Conservation (phyloP, 345 rosid species). For the Cochlearia excelsa region DNA sequence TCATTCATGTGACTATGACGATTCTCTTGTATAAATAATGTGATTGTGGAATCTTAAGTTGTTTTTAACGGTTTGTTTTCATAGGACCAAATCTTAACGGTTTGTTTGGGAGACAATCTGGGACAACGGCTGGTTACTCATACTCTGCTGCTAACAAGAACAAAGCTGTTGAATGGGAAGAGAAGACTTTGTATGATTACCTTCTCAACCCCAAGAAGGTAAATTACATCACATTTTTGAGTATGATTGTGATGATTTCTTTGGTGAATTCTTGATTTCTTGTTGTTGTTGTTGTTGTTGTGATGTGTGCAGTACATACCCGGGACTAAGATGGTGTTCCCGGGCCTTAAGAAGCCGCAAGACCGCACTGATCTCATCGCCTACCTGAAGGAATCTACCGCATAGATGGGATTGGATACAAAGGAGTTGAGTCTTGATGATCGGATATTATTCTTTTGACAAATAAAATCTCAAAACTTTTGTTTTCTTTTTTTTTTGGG, state of each 20-base stretch:
- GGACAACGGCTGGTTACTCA: conserved; percentile 51
- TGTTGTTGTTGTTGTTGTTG: neutral
- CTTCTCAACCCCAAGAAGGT: conserved; percentile 94
- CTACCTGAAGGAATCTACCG: conserved; percentile 77
- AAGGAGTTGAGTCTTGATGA: conserved; percentile 8
- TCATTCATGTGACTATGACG: too few species aligned
- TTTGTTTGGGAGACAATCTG: conserved; percentile 85
- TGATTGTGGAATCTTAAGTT: too few species aligned
- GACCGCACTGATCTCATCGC: conserved; percentile 92
- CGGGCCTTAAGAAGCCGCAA: conserved; percentile 93
- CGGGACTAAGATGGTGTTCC: conserved; percentile 98
- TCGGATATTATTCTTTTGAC: conserved; percentile 32
- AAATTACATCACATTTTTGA: neutral
- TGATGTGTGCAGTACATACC: conserved; percentile 75
- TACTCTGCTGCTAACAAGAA: conserved; percentile 94
- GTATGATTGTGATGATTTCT: neutral
- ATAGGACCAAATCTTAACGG: conserved; percentile 88
- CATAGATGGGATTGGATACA: conserved; percentile 28
- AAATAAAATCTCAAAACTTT: conserved; percentile 28
- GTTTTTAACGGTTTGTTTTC: neutral
- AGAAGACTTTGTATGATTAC: conserved; percentile 78
- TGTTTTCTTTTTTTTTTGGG: neutral
- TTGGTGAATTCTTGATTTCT: neutral
- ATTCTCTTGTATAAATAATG: too few species aligned
- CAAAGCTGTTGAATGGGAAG: conserved; percentile 84